Conservation (phyloP, 805 yeast genomes). For the Pichia exigua region DNA sequence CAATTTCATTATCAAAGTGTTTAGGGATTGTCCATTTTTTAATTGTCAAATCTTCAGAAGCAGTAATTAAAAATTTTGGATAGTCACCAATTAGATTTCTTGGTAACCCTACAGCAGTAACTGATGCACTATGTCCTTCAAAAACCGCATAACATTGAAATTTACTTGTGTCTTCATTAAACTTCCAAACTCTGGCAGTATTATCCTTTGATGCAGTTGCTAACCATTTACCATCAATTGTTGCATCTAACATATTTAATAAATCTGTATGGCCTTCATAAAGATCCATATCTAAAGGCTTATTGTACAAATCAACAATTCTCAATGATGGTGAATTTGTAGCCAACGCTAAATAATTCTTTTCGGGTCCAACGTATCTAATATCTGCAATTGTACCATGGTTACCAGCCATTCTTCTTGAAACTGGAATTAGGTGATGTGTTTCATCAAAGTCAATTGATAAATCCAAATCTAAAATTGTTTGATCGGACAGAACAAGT, state of each 20-base stretch:
- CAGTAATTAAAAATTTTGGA: slow-evolving; percentile 75
- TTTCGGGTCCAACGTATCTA: slow-evolving; percentile 61
- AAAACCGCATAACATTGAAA: slow-evolving; percentile 52
- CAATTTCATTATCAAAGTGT: slow-evolving; percentile 12
- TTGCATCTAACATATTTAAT: slow-evolving; percentile 69
- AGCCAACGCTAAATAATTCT: slow-evolving; percentile 65
- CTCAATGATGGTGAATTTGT: slow-evolving; percentile 89
- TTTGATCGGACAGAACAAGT: slow-evolving; percentile 76
- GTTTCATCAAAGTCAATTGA: slow-evolving; percentile 22
- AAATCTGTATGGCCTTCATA: slow-evolving; percentile 82
- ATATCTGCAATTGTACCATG: slow-evolving; percentile 94
- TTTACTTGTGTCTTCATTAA: slow-evolving; percentile 33
- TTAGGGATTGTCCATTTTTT: slow-evolving; percentile 77
- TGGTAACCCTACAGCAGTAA: slow-evolving; percentile 76
- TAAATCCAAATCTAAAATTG: slow-evolving; percentile 36
- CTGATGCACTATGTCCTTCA: slow-evolving; percentile 81
- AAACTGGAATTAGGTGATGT: slow-evolving; percentile 32
- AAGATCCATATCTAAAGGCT: slow-evolving; percentile 52
- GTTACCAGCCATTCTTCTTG: slow-evolving; percentile 72
- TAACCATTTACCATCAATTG: slow-evolving; percentile 79
- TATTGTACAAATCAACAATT: slow-evolving; percentile 52
- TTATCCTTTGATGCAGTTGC: slow-evolving; percentile 89
- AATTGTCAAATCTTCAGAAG: slow-evolving; percentile 75
- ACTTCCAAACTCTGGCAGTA: slow-evolving; percentile 78
- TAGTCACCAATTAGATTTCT: slow-evolving; percentile 33